phyloP scores from a whole-genome alignment of 108 stramenopile species.

The Chaetoceros muelleri region DNA sequence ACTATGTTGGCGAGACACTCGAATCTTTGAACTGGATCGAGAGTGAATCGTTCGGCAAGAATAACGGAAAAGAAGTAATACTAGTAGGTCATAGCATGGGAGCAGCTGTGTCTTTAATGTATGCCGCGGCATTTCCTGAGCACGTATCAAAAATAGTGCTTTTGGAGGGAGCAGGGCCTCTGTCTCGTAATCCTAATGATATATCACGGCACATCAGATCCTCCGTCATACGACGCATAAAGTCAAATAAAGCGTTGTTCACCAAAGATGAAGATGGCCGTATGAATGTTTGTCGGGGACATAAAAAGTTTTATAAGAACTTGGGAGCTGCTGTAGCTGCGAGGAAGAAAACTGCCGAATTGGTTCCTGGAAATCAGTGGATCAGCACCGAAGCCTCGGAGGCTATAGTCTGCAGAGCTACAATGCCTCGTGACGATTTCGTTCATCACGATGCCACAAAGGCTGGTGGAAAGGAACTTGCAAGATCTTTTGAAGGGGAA shows the following conservation, averaged over 20 bases:
- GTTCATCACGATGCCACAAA: constrained; percentile 1
- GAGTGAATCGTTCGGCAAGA: constrained; percentile 1
- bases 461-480: background rate
- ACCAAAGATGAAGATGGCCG: constrained; percentile 1
- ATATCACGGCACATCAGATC: constrained; percentile 34
- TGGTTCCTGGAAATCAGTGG: constrained; percentile 71
- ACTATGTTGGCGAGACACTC: constrained; percentile 36
- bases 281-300: background rate
- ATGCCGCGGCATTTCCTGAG: constrained; percentile 54
- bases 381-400: constrained; percentile 51
- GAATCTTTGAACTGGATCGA: constrained; percentile 30
- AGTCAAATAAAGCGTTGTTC: constrained; percentile 26
- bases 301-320: constrained; percentile 12
- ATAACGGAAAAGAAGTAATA: too few relatives aligned
- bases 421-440: background rate
- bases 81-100: constrained; percentile 70
- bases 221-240: constrained; percentile 17
- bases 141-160: constrained; percentile 36
- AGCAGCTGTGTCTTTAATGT: constrained; percentile 35
- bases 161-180: constrained; percentile 58
- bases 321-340: constrained; percentile 38
- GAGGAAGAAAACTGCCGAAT: constrained; percentile 40
- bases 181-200: constrained; percentile 27
- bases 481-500: constrained; percentile 5
- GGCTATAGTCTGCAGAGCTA: constrained; percentile 53